Evolutionary conservation across 2,329 filamentous ascomycete genomes (phyloP), one percentile per base, ranked within the genome.

Genomic region (Chaetomiaceae sp.): DNA sequence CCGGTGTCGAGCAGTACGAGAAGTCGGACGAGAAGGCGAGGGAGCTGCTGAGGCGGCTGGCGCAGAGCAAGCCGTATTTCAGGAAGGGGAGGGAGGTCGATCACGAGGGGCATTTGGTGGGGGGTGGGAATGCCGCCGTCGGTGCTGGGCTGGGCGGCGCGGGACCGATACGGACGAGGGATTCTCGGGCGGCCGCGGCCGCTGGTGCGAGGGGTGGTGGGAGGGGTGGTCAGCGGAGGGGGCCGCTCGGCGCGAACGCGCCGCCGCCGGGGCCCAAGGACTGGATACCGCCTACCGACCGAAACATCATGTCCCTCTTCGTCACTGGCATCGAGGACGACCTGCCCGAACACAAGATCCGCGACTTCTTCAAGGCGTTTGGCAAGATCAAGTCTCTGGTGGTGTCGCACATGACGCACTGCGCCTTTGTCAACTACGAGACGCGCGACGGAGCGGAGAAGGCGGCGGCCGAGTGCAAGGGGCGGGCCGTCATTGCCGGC

Each of bases 1-100:
- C 86, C 6, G 86, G 85, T 14, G 77, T 89, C 8, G 93, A 97
- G 65, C 90, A 88, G 59, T 97, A 96, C 65, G 90, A 95, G 57
- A 95, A 96, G 76, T 93, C 92, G 2, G 93, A 99, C 62, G 92
- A 97, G 65, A 97, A 97, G 70, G 93, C 91, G 3, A 80, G 92
- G 51, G 93, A 99, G 60, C 73, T 99, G 12, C 68, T 99, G 53
- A 79, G 89, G 58, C 78, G 89, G 48, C 72, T 99, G 39, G 95
- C 95, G 5, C 86, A 87, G 57, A 96, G 89, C 66, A 92, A 97
- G 66, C 93, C 93, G 0, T 97, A 97, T 67, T 95, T 96, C 68
- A 86, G 91, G 64, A 95, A 93, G 64, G 89, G 91, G 48, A 81
- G 88, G 55, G 74, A 86, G 21, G 74, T 95, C 40, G 87, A 89